Conservation (phyloP, 805 yeast species). For the Candida michaelii region DNA sequence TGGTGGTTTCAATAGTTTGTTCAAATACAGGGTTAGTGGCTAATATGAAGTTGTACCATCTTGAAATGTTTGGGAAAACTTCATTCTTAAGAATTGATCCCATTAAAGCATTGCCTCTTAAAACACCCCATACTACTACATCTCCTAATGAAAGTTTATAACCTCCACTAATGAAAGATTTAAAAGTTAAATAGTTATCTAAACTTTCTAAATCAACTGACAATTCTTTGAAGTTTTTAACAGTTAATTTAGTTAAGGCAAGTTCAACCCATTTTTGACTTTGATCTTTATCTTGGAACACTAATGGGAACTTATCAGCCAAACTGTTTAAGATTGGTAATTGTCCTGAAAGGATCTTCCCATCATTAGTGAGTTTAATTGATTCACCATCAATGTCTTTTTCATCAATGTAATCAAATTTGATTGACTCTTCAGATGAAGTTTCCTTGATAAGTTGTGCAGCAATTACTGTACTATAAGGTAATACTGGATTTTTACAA, state of each 20-base stretch:
- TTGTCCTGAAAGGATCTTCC: constrained; percentile 42
- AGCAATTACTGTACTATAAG: constrained; percentile 76
- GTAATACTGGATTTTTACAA: constrained; percentile 81
- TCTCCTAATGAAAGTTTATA: constrained; percentile 73
- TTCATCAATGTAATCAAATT: constrained; percentile 69
- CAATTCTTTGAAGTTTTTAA: constrained; percentile 87
- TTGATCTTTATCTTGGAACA: constrained; percentile 33
- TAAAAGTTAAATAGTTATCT: constrained; percentile 80
- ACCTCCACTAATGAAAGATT: constrained; percentile 70
- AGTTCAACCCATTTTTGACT: constrained; percentile 65
- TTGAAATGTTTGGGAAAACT: constrained; percentile 79
- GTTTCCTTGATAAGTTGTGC: constrained; percentile 65
- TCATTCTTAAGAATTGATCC: constrained; percentile 87
- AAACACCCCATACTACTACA: constrained; percentile 87
- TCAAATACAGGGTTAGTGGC: constrained; percentile 70
- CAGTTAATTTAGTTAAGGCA: constrained; percentile 65
- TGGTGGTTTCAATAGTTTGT: constrained; percentile 62
- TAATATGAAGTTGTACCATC: constrained; percentile 88
- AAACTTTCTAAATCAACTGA: constrained; percentile 74
- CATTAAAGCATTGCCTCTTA: constrained; percentile 90
- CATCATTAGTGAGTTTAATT: constrained; percentile 46
- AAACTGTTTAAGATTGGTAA: constrained; percentile 49
- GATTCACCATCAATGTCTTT: constrained; percentile 48
- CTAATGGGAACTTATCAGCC: constrained; percentile 52
- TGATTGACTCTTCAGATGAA: constrained; percentile 45